Conservation (phyloP, 2,329 filamentous ascomycete genomes). For the Cladosporium cucumerinum region DNA sequence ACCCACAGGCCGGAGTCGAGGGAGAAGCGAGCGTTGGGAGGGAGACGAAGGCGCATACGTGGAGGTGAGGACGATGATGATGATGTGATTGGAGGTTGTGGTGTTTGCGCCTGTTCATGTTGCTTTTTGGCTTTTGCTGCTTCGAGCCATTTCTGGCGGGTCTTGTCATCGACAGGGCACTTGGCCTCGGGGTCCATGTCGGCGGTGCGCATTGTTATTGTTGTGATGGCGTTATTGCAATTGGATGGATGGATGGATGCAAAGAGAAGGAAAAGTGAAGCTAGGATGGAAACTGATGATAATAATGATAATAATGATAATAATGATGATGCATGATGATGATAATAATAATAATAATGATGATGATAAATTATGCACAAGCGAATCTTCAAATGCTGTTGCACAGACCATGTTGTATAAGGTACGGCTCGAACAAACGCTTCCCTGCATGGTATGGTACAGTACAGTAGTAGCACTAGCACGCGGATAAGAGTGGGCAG, state of each 20-base stretch:
- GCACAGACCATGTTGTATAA: neutral
- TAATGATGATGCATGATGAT: neutral
- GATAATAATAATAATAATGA: neutral
- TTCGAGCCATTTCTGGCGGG: slow-evolving; percentile 80
- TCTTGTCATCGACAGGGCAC: slow-evolving; percentile 89
- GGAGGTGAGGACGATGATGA: slow-evolving; percentile 9
- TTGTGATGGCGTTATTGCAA: too few species aligned
- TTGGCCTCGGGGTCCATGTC: slow-evolving; percentile 34
- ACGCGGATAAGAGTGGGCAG: neutral
- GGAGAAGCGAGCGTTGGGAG: slow-evolving; percentile 27
- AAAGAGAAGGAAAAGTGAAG: neutral
- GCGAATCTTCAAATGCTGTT: neutral
- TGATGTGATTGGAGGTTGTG: slow-evolving; percentile 15
- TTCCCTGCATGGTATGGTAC: neutral
- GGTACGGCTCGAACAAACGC: neutral
- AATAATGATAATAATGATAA: neutral
- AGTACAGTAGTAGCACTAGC: too few species aligned
- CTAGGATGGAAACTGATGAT: neutral
- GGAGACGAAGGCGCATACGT: slow-evolving; percentile 21
- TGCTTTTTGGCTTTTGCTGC: slow-evolving; percentile 54
- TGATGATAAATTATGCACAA: too few species aligned
- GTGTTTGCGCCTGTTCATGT: slow-evolving; percentile 29
- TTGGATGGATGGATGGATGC: too few species aligned
- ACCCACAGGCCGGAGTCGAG: slow-evolving; percentile 35
- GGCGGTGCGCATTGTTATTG: slow-evolving; percentile 26